phyloP scores from a whole-genome alignment of 1,139 yeast genomes.

The Williopsis jadinii region DNA sequence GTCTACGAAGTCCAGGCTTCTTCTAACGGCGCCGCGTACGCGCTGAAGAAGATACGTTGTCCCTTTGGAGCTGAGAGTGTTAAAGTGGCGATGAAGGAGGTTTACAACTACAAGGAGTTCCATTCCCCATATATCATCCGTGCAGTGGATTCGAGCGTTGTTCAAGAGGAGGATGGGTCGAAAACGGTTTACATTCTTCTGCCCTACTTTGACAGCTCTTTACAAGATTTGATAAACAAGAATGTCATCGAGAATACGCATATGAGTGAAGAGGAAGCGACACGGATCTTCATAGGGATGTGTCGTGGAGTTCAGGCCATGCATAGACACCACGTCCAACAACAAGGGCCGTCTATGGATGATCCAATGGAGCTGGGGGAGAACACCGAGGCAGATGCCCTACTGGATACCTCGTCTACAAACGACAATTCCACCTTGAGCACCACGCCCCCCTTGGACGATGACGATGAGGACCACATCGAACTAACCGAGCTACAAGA shows the following conservation, averaged over 20 bases:
- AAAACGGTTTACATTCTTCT: slow-evolving; percentile 70
- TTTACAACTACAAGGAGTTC: slow-evolving; percentile 69
- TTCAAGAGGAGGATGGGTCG: slow-evolving; percentile 72
- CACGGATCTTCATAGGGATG: slow-evolving; percentile 56
- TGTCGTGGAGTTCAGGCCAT: slow-evolving; percentile 70
- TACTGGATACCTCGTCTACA: slow-evolving; percentile 3
- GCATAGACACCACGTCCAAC: slow-evolving; percentile 50
- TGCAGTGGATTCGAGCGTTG: slow-evolving; percentile 62
- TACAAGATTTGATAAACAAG: slow-evolving; percentile 70
- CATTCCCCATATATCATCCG: slow-evolving; percentile 60
- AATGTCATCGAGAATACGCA: slow-evolving; percentile 48
- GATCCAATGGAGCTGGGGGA: slow-evolving; percentile 1
- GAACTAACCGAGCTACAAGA: slow-evolving; percentile 45
- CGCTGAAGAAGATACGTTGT: slow-evolving; percentile 80
- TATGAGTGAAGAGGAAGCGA: slow-evolving; percentile 56
- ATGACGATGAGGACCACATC: slow-evolving; percentile 8
- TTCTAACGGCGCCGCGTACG: slow-evolving; percentile 45
- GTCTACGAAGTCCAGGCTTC: slow-evolving; percentile 68
- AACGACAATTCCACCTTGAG: slow-evolving; percentile 3
- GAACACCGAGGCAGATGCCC: not conserved
- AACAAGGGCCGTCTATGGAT: slow-evolving; percentile 4
- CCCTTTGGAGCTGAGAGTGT: slow-evolving; percentile 80
- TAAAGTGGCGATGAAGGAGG: slow-evolving; percentile 66
- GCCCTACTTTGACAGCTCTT: slow-evolving; percentile 69
- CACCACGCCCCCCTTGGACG: slow-evolving; percentile 1